Evolutionary conservation across 2,329 filamentous ascomycete genomes (phyloP), one percentile per base, ranked within the genome.

Genomic region (Colletotrichum sp.): DNA sequence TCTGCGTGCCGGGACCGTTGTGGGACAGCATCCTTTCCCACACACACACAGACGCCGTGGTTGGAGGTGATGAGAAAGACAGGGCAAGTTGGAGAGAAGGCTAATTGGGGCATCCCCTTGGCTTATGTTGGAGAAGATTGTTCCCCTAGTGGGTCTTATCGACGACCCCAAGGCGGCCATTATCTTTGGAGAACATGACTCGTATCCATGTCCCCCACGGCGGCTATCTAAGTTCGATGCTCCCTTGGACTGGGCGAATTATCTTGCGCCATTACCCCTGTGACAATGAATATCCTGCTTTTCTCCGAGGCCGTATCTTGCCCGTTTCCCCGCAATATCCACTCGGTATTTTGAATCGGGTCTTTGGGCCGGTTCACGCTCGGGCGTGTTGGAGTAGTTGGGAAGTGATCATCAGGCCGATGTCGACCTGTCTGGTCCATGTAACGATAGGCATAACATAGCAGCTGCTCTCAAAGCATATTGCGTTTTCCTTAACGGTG

Each of bases 121-220:
- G 76, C 70, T 74, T 74, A 77, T 77, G 66, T 74, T 77, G 76
- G 69, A 76, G 76, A 76, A 68, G 67, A 77, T n/a, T 61, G 13
- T 8, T 7, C 8, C 26, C 15, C 16, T 39, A 13, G 75, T 70
- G 72, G 72, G 68, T 64, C 74, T 18, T 28, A 6, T 16, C 10
- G 8, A 67, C n/a, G 66, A 57, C 71, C 59, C 74, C 70, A 76
- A 76, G 39, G 30, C 36, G 30, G 24, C 57, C 48, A 21, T 65
- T 73, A 69, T 75, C 73, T 52, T 75, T 64, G 73, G 64, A 75
- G 70, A 30, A 43, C 52, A 67, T 73, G 69, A 75, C 70, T 75
- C 73, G 64, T 67, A 60, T 39, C 59, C 55, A 26, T 64, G 36
- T 52, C 64, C 39, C 63, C 30, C 71, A 67, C 57, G 57, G 39